These are phyloP conservation scores for Penicillium sp. DNA, from an alignment of 2,329 filamentous ascomycete genomes.

Conservation along the genomic window DNA sequence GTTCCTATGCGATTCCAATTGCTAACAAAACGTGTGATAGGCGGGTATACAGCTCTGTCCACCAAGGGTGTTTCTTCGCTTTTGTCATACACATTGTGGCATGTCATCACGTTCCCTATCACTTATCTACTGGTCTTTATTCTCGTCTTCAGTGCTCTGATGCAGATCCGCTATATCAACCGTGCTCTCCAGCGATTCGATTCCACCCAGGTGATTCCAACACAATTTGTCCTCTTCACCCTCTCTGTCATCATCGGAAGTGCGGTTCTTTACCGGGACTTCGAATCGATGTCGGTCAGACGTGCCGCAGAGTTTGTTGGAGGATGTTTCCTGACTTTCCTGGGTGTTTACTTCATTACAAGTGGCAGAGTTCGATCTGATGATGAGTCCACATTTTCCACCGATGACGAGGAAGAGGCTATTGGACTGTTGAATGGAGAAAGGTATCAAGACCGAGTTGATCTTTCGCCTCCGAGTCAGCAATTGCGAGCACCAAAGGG, in stretches of 20 bases:
- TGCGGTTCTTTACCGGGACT: slow-evolving; percentile 91
- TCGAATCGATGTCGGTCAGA: slow-evolving; percentile 75
- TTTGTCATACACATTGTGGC: slow-evolving; percentile 86
- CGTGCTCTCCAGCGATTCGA: slow-evolving; percentile 88
- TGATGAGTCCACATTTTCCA: slow-evolving; percentile 67
- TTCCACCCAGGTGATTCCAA: slow-evolving; percentile 96
- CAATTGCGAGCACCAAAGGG: slow-evolving; percentile 24
- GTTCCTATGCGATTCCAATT: slow-evolving; percentile 1
- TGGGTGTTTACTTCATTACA: slow-evolving; percentile 96
- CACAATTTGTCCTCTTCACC: slow-evolving; percentile 96
- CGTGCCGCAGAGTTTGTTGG: slow-evolving; percentile 85
- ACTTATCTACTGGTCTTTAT: slow-evolving; percentile 84
- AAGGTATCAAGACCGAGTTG: slow-evolving; percentile 40
- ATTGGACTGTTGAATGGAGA: slow-evolving; percentile 47
- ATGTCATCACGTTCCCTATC: slow-evolving; percentile 87
- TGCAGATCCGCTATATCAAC: slow-evolving; percentile 98
- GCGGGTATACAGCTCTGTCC: slow-evolving; percentile 93
- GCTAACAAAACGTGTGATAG: slow-evolving; percentile 49
- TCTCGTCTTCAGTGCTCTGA: slow-evolving; percentile 80
- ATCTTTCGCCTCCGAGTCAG: slow-evolving; percentile 31
- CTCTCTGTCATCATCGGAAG: slow-evolving; percentile 94
- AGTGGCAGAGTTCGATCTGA: slow-evolving; percentile 69
- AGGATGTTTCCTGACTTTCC: slow-evolving; percentile 89
- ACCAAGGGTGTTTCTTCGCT: slow-evolving; percentile 97
- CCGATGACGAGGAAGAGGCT: slow-evolving; percentile 64